These are phyloP conservation scores for Aphanomyces astaci DNA, from an alignment of 352 stramenopile genomes.

Conservation along the genomic window DNA sequence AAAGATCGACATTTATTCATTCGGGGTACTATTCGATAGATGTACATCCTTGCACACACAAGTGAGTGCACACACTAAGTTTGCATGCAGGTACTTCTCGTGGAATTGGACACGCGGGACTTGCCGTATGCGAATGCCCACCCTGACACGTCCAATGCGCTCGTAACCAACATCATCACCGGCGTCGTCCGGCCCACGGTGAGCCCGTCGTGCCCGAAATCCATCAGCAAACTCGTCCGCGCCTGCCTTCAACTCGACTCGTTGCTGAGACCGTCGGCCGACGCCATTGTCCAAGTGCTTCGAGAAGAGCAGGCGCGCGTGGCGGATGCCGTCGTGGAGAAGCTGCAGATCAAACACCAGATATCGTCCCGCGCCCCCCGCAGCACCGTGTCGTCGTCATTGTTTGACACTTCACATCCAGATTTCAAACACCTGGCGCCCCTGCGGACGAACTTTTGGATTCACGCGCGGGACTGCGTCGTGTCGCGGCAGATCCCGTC, in stretches of 20 bases:
- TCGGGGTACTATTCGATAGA: slow-evolving; percentile 26
- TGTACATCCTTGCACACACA: too few species aligned
- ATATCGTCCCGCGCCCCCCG: too few species aligned
- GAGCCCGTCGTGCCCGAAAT: not conserved
- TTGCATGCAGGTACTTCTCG: slow-evolving; percentile 15
- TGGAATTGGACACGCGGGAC: slow-evolving; percentile 16
- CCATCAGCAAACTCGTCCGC: slow-evolving; percentile 13
- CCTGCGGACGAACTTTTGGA: slow-evolving; percentile 10
- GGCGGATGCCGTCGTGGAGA: slow-evolving; percentile 14
- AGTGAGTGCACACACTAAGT: too few species aligned
- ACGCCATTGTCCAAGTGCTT: slow-evolving; percentile 8
- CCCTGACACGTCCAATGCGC: slow-evolving; percentile 14
- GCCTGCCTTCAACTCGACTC: slow-evolving; percentile 23
- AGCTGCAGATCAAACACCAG: not conserved
- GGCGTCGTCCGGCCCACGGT: slow-evolving; percentile 14
- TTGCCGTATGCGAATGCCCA: slow-evolving; percentile 8
- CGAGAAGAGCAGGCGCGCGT: slow-evolving; percentile 13
- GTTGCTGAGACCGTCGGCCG: slow-evolving; percentile 14
- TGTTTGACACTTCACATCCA: not conserved
- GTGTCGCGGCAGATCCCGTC: slow-evolving; percentile 18
- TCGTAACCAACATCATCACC: slow-evolving; percentile 24
- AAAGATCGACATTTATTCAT: slow-evolving; percentile 31
- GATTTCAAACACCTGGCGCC: slow-evolving; percentile 13
- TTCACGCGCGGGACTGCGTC: slow-evolving; percentile 12
- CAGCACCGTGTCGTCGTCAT: not conserved